A percentile compares a stretch with the other conserved stretches of the same genome.
Conservation (phyloP, 192 early-diverging fungal genomes). For the Glomus cerebriforme region DNA sequence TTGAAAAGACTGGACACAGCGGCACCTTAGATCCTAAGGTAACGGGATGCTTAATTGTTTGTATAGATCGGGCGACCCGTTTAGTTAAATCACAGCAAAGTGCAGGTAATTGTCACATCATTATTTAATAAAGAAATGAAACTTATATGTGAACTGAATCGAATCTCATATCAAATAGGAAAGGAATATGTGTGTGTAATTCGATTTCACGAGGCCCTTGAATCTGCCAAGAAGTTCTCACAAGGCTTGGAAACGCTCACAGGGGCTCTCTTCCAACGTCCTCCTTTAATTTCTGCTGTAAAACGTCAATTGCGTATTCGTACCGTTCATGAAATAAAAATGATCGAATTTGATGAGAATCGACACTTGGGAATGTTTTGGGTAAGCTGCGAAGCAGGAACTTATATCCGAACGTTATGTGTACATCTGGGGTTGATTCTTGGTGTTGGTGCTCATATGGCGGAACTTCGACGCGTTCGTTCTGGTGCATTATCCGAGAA, state of each 20-base stretch:
- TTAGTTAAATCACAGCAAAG: conserved; percentile 99
- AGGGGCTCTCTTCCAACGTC: conserved; percentile 98
- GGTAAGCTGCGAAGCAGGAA: conserved; percentile 98
- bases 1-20: conserved; percentile 98
- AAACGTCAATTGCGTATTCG: conserved; percentile 99
- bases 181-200: conserved; percentile 98
- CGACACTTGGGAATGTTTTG: conserved; percentile 96
- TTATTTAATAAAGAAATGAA: background rate
- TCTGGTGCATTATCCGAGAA: conserved; percentile 90
- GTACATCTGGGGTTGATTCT: conserved; percentile 96
- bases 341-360: conserved; percentile 97
- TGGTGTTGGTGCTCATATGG: conserved; percentile 98
- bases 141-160: background rate
- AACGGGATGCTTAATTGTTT: conserved; percentile 98
- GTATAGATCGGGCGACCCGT: conserved; percentile 97
- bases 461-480: conserved; percentile 96
- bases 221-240: conserved; percentile 83
- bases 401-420: conserved; percentile 99
- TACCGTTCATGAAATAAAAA: conserved; percentile 95
- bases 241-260: conserved; percentile 94
- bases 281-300: conserved; percentile 97
- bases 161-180: background rate
- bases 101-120: conserved; percentile 61
- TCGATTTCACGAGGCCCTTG: conserved; percentile 92
- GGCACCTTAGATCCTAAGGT: conserved; percentile 99